Evolutionary conservation across 441 rosid species (phyloP), one percentile per base, ranked within the genome.

Genomic region (Corymbia citriodora): DNA sequence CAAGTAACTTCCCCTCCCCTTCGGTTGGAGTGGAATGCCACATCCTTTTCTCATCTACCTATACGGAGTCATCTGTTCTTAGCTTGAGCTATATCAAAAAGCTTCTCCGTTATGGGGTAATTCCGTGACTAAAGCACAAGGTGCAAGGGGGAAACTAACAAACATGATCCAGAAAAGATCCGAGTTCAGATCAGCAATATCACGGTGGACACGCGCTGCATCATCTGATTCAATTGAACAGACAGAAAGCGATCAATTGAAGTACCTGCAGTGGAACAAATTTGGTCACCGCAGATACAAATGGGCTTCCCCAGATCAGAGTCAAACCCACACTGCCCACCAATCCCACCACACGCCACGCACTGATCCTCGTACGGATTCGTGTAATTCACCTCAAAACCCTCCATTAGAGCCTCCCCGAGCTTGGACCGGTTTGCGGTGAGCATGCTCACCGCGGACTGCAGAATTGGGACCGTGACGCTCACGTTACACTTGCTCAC

Each of bases 291-390:
- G 54, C 95, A 94, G 52, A 94, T 90, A 89, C 95, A 94, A n/a
- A 92, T 49, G 10, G 93, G 89, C 16, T 48, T n/a, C 31, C 87
- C 92, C 14, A 65, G 91, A 55, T 29, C 90, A 52, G 92, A 50
- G 89, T 94, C 93, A 90, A 93, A 93, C 89, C 94, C 95, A 31
- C 95, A 93, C 25, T 87, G 53, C 33, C 94, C 91, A 25, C 91
- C 92, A 15, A 87, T 90, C 29, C 70, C 59, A 82, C 11, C 27
- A 90, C 94, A 92, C 7, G 31, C 18, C 2, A 16, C 63, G 27
- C 93, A 93, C 88, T 90, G 92, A 40, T 88, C 92, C 29, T 52
- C 63, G 57, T 91, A 90, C 13, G 92, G 92, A 90, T 88, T 72
- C 1, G 48, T 88, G 70, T 94, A 93, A 31, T 25, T 88, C 40